Conservation (phyloP, 768 basidiomycete species). For the Inosperma sp. region DNA sequence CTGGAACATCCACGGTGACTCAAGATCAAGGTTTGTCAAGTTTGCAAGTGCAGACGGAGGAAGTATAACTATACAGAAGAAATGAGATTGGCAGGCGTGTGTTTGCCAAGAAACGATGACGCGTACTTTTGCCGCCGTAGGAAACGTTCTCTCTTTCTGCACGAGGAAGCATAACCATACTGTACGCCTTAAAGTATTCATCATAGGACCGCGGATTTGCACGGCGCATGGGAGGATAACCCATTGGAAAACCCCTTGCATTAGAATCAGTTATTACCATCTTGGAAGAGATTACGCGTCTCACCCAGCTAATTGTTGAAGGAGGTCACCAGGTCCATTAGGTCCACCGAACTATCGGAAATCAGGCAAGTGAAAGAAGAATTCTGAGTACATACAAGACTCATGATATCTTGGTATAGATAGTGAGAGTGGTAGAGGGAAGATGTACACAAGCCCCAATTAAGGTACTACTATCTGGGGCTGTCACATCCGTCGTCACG, state of each 20-base stretch:
- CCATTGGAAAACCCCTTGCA: conserved; percentile 50
- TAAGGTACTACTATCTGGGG: conserved; percentile 14
- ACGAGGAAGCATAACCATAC: conserved; percentile 89
- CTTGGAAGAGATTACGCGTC: conserved; percentile 7
- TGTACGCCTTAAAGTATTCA: conserved; percentile 92
- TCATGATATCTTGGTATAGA: conserved; percentile 29
- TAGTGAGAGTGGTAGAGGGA: conserved; percentile 11
- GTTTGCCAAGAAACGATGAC: conserved; percentile 18
- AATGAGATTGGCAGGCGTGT: conserved; percentile 10
- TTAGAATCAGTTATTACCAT: conserved; percentile 10
- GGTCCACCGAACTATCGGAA: conserved; percentile 38
- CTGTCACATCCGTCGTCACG: conserved; percentile 36
- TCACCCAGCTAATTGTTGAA: conserved; percentile 65
- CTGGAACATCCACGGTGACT: conserved; percentile 94
- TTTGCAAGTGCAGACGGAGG: conserved; percentile 91
- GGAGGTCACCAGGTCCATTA: conserved; percentile 54
- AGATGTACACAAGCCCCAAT: conserved; percentile 15
- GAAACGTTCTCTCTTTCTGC: conserved; percentile 85
- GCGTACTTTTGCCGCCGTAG: conserved; percentile 92
- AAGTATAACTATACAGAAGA: conserved; percentile 74
- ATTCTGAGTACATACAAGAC: conserved; percentile 36
- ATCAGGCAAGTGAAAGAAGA: conserved; percentile 5
- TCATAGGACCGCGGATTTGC: conserved; percentile 76
- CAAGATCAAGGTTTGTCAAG: conserved; percentile 81
- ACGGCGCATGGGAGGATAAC: conserved; percentile 44